Percentiles rank a stretch among this genome's conserved stretches.
Conservation (phyloP, 1,284 basidiomycete genomes). For the Mycosarcoma maydis region DNA sequence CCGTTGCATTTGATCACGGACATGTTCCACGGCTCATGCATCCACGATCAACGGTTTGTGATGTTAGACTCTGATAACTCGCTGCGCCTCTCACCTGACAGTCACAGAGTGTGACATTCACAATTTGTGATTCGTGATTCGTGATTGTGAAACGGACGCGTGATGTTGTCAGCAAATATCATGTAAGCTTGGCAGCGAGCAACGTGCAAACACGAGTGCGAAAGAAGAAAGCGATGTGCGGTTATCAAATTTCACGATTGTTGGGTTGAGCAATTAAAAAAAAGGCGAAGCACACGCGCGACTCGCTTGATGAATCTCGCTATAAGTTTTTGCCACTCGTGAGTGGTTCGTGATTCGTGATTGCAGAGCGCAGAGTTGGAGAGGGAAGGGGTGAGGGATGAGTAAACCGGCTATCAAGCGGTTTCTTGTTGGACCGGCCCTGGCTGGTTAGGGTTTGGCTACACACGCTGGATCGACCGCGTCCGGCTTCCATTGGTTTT, state of each 20-base stretch:
- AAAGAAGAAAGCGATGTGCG: slow-evolving; percentile 5
- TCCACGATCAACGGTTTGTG: too few species aligned
- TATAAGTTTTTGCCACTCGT: too few species aligned
- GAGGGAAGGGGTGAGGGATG: not conserved
- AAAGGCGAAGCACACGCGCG: too few species aligned
- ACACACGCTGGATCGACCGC: not conserved
- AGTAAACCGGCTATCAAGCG: slow-evolving; percentile 13
- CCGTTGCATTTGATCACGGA: too few species aligned
- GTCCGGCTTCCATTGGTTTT: slow-evolving; percentile 5
- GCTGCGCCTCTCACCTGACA: too few species aligned
- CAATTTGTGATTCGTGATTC: too few species aligned
- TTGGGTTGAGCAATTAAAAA: too few species aligned
- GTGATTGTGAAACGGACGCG: too few species aligned
- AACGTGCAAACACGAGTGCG: too few species aligned
- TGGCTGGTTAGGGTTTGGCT: not conserved
- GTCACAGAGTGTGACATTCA: too few species aligned
- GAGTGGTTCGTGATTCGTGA: not conserved
- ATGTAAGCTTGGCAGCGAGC: slow-evolving; percentile 2
- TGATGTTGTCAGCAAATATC: not conserved
- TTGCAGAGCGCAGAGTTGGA: not conserved
- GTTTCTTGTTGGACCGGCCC: slow-evolving; percentile 1
- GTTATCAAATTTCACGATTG: slow-evolving; percentile 9
- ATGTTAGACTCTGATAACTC: too few species aligned
- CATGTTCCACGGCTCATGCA: too few species aligned
- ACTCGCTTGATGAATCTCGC: slow-evolving; percentile 19